Percentiles rank a stretch among this genome's conserved stretches.
These are phyloP conservation scores for Termitomyces sp. DNA, from an alignment of 1,284 basidiomycete genomes.

Conservation along the genomic window DNA sequence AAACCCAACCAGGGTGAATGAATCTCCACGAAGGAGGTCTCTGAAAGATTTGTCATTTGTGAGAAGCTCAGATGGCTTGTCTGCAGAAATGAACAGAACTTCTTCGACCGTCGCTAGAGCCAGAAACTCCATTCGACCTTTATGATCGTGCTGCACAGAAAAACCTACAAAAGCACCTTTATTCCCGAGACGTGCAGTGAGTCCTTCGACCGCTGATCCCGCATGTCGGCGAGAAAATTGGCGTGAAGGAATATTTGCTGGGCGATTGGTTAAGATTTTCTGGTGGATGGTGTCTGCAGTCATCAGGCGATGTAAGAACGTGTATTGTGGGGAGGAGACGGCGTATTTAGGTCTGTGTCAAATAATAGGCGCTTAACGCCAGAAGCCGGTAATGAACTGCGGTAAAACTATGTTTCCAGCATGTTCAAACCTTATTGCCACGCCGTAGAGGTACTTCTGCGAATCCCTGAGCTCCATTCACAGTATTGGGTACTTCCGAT, in stretches of 20 bases:
- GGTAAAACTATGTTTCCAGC: not conserved
- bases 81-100: slow-evolving; percentile 6
- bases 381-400: not conserved
- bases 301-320: not conserved
- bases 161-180: slow-evolving; percentile 6
- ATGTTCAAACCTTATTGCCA: not conserved
- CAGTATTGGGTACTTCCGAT: not conserved
- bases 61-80: slow-evolving; percentile 7
- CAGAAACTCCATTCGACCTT: slow-evolving; percentile 4
- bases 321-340: not conserved
- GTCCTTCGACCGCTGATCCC: not conserved
- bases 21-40: slow-evolving; percentile 11
- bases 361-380: not conserved
- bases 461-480: not conserved
- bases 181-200: not conserved
- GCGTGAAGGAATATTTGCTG: not conserved
- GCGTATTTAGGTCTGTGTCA: not conserved
- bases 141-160: slow-evolving; percentile 2
- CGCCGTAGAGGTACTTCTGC: not conserved
- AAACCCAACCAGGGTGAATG: slow-evolving; percentile 26
- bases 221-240: slow-evolving; percentile 7
- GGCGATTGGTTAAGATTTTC: not conserved
- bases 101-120: slow-evolving; percentile 13
- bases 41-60: slow-evolving; percentile 9
- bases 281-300: slow-evolving; percentile 1